Conservation (phyloP, 2,329 filamentous ascomycete genomes). For the Claviceps spartinae region DNA sequence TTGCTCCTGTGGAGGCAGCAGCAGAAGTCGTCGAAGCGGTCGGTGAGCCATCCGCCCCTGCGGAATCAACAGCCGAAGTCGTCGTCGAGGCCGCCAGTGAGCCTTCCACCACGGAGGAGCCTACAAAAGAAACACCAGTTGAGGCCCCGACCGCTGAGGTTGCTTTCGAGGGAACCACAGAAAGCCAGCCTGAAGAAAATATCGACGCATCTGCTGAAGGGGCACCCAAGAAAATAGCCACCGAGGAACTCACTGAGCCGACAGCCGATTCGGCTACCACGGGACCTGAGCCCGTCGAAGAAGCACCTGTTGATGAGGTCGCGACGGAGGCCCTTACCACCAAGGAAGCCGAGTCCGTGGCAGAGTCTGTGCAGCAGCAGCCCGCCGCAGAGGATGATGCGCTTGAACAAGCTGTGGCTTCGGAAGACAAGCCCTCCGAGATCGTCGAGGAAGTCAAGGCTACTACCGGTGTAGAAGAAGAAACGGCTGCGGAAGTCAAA, state of each 20-base stretch:
- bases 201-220: slow-evolving; percentile 1
- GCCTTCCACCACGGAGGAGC: not conserved
- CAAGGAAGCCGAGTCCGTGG: not conserved
- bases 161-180: not conserved
- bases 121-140: not conserved
- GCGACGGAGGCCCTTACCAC: not conserved
- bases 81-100: not conserved
- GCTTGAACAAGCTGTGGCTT: not conserved
- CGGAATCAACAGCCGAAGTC: not conserved
- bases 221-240: not conserved
- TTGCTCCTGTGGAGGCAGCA: not conserved
- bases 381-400: not conserved
- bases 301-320: not conserved
- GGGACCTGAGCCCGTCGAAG: not conserved
- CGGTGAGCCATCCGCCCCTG: not conserved
- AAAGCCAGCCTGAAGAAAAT: not conserved
- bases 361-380: not conserved
- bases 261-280: not conserved
- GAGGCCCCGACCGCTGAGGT: not conserved
- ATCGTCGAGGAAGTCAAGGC: not conserved
- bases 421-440: not conserved
- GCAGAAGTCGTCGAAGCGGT: not conserved
- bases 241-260: not conserved
- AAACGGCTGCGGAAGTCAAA: not conserved
- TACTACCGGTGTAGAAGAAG: not conserved